Percentiles rank a stretch among this genome's conserved stretches.
Evolutionary conservation across 371 early-diverging fungal species (phyloP).

Genomic region (Syncephalastrum contaminatum): DNA sequence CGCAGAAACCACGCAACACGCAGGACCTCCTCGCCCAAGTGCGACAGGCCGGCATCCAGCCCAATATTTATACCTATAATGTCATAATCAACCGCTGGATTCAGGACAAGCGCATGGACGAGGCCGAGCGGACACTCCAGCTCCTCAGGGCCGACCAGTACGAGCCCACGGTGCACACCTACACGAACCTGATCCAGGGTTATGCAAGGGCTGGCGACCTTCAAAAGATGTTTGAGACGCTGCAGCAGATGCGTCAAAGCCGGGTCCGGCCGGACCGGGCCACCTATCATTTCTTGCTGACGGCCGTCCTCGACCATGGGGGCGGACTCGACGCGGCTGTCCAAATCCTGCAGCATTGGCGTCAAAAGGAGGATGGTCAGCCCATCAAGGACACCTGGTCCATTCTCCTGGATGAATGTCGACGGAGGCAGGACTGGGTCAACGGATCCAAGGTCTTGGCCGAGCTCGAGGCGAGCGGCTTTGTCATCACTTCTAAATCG

Average conservation of each 20-base stretch:
- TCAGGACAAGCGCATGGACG: constrained; percentile 17
- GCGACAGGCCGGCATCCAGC: constrained; percentile 26
- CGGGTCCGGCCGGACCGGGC: constrained; percentile 43
- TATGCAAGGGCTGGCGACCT: constrained; percentile 30
- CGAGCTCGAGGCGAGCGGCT: constrained; percentile 33
- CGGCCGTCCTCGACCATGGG: constrained; percentile 29
- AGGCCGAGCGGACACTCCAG: constrained; percentile 37
- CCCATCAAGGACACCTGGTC: constrained; percentile 45
- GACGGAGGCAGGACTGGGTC: constrained; percentile 21
- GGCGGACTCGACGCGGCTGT: constrained; percentile 38
- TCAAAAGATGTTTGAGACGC: constrained; percentile 36
- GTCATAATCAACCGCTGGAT: constrained; percentile 47
- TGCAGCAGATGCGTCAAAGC: constrained; percentile 23
- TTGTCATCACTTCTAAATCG: constrained; percentile 28
- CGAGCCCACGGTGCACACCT: constrained; percentile 42
- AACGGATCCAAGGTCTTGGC: constrained; percentile 23
- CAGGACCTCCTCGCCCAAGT: constrained; percentile 29
- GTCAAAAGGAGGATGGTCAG: constrained; percentile 12
- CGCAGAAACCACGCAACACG: constrained; percentile 21
- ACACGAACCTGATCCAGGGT: constrained; percentile 48
- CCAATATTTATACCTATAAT: constrained; percentile 48
- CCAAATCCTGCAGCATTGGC: constrained; percentile 32
- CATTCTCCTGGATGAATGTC: constrained; percentile 32
- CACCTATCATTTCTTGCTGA: constrained; percentile 44
- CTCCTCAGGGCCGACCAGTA: constrained; percentile 15